Evolutionary conservation across 306 rosid genomes (phyloP), one percentile per base, ranked within the genome.

Genomic region (Bauhinia variegata): DNA sequence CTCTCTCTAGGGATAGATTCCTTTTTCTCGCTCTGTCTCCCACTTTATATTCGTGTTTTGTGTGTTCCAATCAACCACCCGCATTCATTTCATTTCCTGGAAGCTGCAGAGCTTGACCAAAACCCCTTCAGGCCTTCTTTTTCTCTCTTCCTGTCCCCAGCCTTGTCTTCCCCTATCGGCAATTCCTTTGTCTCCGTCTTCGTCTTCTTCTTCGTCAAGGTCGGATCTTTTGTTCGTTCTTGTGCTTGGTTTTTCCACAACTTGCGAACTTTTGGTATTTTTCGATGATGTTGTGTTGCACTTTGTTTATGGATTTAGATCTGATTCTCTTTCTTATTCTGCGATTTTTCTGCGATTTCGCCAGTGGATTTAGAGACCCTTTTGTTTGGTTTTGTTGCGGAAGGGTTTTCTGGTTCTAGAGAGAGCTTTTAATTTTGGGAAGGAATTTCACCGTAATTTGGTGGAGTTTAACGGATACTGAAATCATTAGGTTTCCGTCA

Each of bases 51-150:
- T 44, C 3, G 31, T 4, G 11, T 63, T 44, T 33, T n/a, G 41
- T 0, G 17, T 30, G 46, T 63, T 14, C 23, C 17, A 10, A 47
- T 48, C 69, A 14, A 11, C 4, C 32, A 11, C 17, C 61, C 71
- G 55, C 79, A 69, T 33, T 16, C 44, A 4, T 74, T 33, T 16
- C 44, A 4, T 67, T 73, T 76, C 82, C 41, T 57, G 39, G 77
- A 68, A 76, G 76, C 73, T 76, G 82, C 82, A 60, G 68, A 34
- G 52, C 80, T 70, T 64, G 80, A 71, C 80, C 78, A 6, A 23
- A 52, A 8, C 0, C 0, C 12, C 14, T n/a, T n/a, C n/a, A n/a
- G n/a, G n/a, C n/a, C 31, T 9, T 2, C 11, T 4, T 10, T 9
- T 57, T 57, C 36, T 2, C 33, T 59, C 17, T 23, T 15, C 17